Conservation (phyloP, 2,329 filamentous ascomycete species). For the Biscogniauxia mediterranea region DNA sequence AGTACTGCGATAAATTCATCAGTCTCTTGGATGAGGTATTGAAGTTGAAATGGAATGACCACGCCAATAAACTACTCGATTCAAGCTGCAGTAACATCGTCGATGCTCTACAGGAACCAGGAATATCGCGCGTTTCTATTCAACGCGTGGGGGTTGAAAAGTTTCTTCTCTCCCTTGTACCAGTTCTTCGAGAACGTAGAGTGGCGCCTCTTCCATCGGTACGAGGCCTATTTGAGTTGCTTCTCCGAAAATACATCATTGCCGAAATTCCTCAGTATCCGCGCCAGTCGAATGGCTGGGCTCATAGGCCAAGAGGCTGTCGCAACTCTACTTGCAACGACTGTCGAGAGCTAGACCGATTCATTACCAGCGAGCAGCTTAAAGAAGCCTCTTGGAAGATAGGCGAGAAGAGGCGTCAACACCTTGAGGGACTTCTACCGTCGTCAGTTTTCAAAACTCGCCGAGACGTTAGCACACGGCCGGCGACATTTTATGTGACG, state of each 20-base stretch:
- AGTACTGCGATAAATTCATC: neutral
- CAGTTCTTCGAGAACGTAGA: slow-evolving; percentile 1
- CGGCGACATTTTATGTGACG: neutral
- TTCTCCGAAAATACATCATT: slow-evolving; percentile 9
- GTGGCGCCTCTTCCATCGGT: slow-evolving; percentile 2
- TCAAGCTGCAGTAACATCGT: slow-evolving; percentile 5
- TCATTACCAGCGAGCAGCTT: neutral
- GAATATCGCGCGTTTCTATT: neutral
- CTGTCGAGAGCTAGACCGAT: neutral
- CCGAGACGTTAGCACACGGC: neutral
- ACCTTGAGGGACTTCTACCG: neutral
- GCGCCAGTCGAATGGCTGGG: slow-evolving; percentile 2
- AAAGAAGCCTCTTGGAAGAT: neutral
- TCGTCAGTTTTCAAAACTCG: neutral
- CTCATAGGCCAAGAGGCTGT: slow-evolving; percentile 3
- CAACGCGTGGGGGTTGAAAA: neutral
- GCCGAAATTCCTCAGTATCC: slow-evolving; percentile 2
- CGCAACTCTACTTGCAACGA: neutral
- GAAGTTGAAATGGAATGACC: neutral
- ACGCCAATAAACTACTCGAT: slow-evolving; percentile 2
- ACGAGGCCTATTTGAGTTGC: slow-evolving; percentile 2
- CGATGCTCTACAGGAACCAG: neutral
- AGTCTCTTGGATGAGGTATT: neutral
- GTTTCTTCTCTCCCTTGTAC: slow-evolving; percentile 5
- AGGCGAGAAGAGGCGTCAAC: neutral